Evolutionary conservation across 441 rosid species (phyloP).

Genomic region (Adansonia gregorii): DNA sequence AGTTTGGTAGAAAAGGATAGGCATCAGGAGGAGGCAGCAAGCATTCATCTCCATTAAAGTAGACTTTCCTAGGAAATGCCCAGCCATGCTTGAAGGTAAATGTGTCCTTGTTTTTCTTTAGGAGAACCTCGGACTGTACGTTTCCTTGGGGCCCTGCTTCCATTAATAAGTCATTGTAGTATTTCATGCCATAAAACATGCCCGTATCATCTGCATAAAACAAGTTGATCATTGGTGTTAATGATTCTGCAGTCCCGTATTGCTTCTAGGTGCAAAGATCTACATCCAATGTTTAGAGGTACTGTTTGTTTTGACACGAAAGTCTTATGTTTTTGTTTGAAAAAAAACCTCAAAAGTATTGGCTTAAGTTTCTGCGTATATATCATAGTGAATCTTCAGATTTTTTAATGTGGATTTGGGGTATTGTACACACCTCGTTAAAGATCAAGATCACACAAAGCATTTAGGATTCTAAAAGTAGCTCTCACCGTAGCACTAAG

Average conservation of each 20-base stretch:
- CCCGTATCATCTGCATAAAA: conserved; percentile 68
- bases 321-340: too few species aligned
- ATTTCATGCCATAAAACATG: conserved; percentile 72
- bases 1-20: conserved; percentile 66
- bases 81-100: conserved; percentile 79
- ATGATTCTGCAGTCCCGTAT: not conserved
- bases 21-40: conserved; percentile 72
- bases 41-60: conserved; percentile 80
- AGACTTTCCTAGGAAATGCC: conserved; percentile 79
- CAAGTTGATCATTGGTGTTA: not conserved
- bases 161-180: conserved; percentile 71
- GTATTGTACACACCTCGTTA: too few species aligned
- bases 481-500: too few species aligned
- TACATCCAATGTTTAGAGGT: too few species aligned
- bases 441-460: too few species aligned
- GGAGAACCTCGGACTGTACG: conserved; percentile 75
- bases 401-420: too few species aligned
- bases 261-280: too few species aligned
- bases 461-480: too few species aligned
- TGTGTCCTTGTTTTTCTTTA: conserved; percentile 65
- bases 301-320: too few species aligned
- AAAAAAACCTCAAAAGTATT: too few species aligned
- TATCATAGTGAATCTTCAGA: too few species aligned
- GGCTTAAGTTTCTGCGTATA: too few species aligned
- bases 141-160: conserved; percentile 78